Evolutionary conservation across 169 alveolate genomes (phyloP).

Genomic region (Plasmodium ovale): DNA sequence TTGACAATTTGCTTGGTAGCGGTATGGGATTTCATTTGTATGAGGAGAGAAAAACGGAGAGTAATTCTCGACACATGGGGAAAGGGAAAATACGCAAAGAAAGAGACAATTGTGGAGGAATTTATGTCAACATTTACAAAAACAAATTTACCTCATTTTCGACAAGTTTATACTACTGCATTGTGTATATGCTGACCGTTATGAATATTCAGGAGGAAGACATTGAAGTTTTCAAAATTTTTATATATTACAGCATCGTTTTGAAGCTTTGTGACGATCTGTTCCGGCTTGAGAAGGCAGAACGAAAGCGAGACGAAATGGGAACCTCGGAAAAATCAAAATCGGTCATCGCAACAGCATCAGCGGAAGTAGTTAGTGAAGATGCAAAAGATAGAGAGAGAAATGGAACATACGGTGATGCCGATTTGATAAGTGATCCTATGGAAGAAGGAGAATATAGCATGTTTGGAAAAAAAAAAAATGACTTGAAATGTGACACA

Average conservation of each 20-base stretch:
- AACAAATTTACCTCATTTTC: conserved; percentile 72
- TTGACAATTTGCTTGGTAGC: neutral
- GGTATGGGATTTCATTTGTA: neutral
- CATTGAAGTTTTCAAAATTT: conserved; percentile 68
- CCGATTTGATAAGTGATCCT: neutral
- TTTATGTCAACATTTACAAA: conserved; percentile 67
- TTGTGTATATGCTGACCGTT: conserved; percentile 50
- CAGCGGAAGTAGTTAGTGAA: neutral
- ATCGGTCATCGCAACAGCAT: no score
- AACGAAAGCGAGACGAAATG: conserved; percentile 3
- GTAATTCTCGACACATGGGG: neutral
- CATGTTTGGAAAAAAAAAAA: neutral
- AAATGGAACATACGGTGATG: neutral
- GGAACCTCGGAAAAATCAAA: neutral
- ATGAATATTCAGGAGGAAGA: conserved; percentile 61
- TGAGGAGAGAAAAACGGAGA: neutral
- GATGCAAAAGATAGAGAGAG: neutral
- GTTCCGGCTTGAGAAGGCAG: conserved; percentile 9
- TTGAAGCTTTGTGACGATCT: conserved; percentile 67
- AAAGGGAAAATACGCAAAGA: conserved; percentile 1
- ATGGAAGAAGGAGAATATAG: neutral
- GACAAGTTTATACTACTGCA: conserved; percentile 66
- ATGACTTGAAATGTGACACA: neutral
- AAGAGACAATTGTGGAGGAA: conserved; percentile 60
- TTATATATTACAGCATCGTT: conserved; percentile 67